These are phyloP conservation scores for Pulchroboletus neoregius DNA, from an alignment of 1,284 basidiomycete genomes.

Conservation along the genomic window DNA sequence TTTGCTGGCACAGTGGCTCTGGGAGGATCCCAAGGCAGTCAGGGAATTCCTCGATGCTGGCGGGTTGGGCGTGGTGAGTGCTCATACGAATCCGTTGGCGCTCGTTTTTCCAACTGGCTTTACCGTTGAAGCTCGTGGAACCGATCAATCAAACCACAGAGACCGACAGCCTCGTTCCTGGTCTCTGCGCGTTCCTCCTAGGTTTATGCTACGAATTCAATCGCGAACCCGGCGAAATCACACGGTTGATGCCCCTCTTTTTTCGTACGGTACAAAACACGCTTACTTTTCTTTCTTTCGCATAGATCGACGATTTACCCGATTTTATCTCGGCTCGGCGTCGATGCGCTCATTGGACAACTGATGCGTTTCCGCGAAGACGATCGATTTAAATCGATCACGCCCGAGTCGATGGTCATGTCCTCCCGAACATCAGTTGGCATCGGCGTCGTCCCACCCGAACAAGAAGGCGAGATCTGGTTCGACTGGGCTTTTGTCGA, in stretches of 20 bases:
- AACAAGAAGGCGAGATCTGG: slow-evolving; percentile 87
- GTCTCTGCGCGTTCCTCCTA: slow-evolving; percentile 87
- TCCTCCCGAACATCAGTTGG: slow-evolving; percentile 41
- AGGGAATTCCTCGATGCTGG: slow-evolving; percentile 88
- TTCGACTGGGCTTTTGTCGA: slow-evolving; percentile 99
- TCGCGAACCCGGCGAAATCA: slow-evolving; percentile 88
- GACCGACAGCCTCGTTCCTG: slow-evolving; percentile 83
- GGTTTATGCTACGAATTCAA: slow-evolving; percentile 96
- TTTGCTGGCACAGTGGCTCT: slow-evolving; percentile 89
- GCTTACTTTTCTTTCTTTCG: no score
- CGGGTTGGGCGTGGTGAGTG: slow-evolving; percentile 82
- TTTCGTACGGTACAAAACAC: neutral
- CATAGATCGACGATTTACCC: slow-evolving; percentile 77
- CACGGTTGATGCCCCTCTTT: slow-evolving; percentile 48
- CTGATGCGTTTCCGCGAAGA: slow-evolving; percentile 88
- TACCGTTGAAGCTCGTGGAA: slow-evolving; percentile 93
- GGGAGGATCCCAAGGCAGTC: slow-evolving; percentile 89
- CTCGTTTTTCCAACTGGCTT: neutral
- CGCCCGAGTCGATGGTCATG: slow-evolving; percentile 71
- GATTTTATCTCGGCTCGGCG: slow-evolving; percentile 80
- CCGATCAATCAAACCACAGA: slow-evolving; percentile 90
- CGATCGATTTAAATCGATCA: slow-evolving; percentile 84
- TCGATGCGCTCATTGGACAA: slow-evolving; percentile 86
- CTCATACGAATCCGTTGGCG: slow-evolving; percentile 1
- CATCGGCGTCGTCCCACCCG: slow-evolving; percentile 16